phyloP scores from a whole-genome alignment of 1,284 basidiomycete species.

The Cutaneotrichosporon sp. region DNA sequence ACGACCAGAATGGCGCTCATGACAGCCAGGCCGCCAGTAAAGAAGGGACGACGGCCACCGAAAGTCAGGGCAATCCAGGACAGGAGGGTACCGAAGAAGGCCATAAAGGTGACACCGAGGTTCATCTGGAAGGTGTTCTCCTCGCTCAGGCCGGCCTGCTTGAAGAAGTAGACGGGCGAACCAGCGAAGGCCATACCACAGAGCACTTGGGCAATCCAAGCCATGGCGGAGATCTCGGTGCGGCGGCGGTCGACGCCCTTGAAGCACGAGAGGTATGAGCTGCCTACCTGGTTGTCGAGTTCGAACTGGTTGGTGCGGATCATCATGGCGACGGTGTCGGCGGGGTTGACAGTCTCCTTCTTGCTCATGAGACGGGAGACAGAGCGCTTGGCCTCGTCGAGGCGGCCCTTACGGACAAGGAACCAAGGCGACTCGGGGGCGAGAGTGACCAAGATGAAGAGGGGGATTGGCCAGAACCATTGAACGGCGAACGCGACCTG shows the following conservation, averaged over 20 bases:
- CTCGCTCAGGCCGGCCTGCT: constrained; percentile 16
- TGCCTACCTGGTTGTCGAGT: constrained; percentile 16
- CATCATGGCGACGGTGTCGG: constrained; percentile 33
- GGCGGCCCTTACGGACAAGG: constrained; percentile 25
- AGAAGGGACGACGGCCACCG: constrained; percentile 50
- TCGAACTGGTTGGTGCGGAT: constrained; percentile 34
- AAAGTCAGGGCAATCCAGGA: constrained; percentile 40
- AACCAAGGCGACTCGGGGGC: constrained; percentile 35
- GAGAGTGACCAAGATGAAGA: constrained; percentile 19
- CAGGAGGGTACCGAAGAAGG: constrained; percentile 43
- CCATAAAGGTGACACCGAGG: constrained; percentile 44
- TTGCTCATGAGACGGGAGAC: constrained; percentile 20
- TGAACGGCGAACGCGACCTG: constrained; percentile 46
- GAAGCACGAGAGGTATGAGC: constrained; percentile 31
- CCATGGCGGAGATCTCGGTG: constrained; percentile 15
- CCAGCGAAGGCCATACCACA: constrained; percentile 25
- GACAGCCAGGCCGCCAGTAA: constrained; percentile 47
- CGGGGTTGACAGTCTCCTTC: constrained; percentile 21
- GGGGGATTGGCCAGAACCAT: constrained; percentile 46
- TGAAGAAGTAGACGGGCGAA: constrained; percentile 26
- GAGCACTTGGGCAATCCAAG: constrained; percentile 21
- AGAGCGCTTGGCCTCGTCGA: constrained; percentile 21
- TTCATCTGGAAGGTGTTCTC: constrained; percentile 26
- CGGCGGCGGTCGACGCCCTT: constrained; percentile 22
- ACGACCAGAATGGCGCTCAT: constrained; percentile 48